Conservation (phyloP, 2,329 filamentous ascomycete genomes). For the Sporothrix brasiliensis region DNA sequence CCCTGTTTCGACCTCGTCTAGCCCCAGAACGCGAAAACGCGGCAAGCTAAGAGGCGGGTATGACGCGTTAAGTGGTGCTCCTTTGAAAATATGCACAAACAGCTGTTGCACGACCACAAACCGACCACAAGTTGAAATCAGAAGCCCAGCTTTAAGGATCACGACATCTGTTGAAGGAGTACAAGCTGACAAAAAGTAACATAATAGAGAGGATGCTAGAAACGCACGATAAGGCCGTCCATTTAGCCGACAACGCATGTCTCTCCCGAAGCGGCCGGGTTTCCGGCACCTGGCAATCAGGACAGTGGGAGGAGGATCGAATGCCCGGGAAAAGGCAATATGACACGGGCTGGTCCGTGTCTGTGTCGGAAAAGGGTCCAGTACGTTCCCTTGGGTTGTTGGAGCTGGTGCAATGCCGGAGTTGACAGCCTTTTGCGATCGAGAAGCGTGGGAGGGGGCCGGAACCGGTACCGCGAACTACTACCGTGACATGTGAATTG, state of each 20-base stretch:
- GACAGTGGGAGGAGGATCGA: not conserved
- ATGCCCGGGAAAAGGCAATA: not conserved
- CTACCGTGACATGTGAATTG: not conserved
- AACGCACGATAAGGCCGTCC: not conserved
- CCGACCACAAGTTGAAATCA: not conserved
- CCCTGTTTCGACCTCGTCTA: not conserved
- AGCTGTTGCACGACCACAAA: not conserved
- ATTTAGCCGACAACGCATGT: slow-evolving; percentile 25
- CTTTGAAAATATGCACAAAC: not conserved
- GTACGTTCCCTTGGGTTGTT: not conserved
- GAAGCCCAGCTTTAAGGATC: not conserved
- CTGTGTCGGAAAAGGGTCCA: slow-evolving; percentile 1
- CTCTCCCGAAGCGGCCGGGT: slow-evolving; percentile 14
- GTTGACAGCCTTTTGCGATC: not conserved
- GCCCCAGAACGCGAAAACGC: slow-evolving; percentile 1
- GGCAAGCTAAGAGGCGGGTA: not conserved
- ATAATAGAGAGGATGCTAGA: not conserved
- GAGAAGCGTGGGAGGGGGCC: not conserved
- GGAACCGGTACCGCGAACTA: not conserved
- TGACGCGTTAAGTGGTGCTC: slow-evolving; percentile 26
- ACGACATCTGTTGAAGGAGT: not conserved
- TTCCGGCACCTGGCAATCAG: slow-evolving; percentile 21
- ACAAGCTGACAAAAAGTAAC: not conserved
- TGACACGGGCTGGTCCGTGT: slow-evolving; percentile 7
- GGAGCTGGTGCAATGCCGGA: not conserved